Conservation (phyloP, 148 eudicot genomes). For the Pouteria glomerata region DNA sequence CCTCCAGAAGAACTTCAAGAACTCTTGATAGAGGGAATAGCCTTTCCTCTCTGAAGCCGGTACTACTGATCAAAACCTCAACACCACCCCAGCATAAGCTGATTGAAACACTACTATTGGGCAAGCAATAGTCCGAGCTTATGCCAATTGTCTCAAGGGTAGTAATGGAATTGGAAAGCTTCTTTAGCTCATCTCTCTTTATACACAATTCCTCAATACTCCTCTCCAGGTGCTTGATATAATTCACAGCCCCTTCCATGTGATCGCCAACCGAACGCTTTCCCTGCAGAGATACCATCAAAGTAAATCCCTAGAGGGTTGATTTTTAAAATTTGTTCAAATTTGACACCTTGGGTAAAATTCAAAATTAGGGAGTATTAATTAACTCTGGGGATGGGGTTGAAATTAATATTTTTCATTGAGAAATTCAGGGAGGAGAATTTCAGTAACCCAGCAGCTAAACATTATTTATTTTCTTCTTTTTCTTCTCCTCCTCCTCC, state of each 20-base stretch:
- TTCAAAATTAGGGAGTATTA: too few species aligned
- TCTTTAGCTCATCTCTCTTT: slow-evolving; percentile 17
- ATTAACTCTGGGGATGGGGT: too few species aligned
- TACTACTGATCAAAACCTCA: slow-evolving; percentile 16
- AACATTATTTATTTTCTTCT: too few species aligned
- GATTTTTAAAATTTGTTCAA: too few species aligned
- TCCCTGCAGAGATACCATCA: slow-evolving; percentile 18
- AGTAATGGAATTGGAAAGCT: background rate
- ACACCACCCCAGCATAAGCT: slow-evolving; percentile 6
- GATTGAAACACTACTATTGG: background rate
- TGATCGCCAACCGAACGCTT: slow-evolving; percentile 32
- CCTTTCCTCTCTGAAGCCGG: background rate
- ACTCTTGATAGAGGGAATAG: slow-evolving; percentile 39
- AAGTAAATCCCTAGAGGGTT: too few species aligned
- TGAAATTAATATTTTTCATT: too few species aligned
- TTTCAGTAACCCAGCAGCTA: too few species aligned
- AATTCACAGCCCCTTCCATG: slow-evolving; percentile 22
- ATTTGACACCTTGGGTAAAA: too few species aligned
- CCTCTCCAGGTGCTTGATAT: slow-evolving; percentile 23
- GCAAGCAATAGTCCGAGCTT: background rate
- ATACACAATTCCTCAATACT: slow-evolving; percentile 18
- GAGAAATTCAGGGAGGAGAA: too few species aligned
- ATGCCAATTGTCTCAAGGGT: too few species aligned
- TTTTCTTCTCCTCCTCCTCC: too few species aligned
- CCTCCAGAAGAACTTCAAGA: slow-evolving; percentile 19